phyloP scores from a whole-genome alignment of 176 grass and related monocot genomes.

The Oryza brachyantha region DNA sequence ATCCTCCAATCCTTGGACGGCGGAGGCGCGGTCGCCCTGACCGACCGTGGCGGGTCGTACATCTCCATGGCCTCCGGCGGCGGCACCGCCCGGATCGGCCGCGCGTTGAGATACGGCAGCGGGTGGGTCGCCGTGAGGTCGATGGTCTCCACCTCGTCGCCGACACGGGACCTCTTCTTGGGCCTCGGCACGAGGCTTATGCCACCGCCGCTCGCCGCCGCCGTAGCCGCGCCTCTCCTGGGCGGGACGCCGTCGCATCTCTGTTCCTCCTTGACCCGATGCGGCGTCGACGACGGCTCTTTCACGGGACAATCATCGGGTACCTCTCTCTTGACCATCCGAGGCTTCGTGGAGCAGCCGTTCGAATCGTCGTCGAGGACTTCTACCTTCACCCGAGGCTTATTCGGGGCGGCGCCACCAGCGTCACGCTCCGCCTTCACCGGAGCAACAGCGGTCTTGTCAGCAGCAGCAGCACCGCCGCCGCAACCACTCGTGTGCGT shows the following conservation, averaged over 20 bases:
- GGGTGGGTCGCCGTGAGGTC: conserved; percentile 46
- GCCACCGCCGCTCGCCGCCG: neutral
- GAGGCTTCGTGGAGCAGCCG: neutral
- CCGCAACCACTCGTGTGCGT: neutral
- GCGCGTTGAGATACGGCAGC: conserved; percentile 63
- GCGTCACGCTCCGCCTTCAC: conserved; percentile 40
- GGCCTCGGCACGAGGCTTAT: conserved; percentile 38
- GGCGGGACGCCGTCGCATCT: neutral
- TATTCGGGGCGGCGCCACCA: conserved; percentile 7
- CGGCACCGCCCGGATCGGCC: conserved; percentile 61
- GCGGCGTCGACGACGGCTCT: neutral
- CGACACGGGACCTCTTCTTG: conserved; percentile 33
- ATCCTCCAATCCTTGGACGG: conserved; percentile 37
- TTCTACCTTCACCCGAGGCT: neutral
- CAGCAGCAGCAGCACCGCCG: neutral
- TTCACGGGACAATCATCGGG: neutral
- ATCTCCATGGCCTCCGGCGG: conserved; percentile 15
- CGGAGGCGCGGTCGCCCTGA: conserved; percentile 6
- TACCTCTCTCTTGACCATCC: neutral
- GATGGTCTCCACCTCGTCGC: neutral
- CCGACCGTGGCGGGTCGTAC: neutral
- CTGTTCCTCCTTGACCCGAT: conserved; percentile 5
- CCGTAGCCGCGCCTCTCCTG: neutral
- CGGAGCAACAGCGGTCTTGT: neutral
- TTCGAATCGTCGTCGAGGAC: neutral